Conservation (phyloP, 345 rosid genomes). For the Hibiscus tridactylites region DNA sequence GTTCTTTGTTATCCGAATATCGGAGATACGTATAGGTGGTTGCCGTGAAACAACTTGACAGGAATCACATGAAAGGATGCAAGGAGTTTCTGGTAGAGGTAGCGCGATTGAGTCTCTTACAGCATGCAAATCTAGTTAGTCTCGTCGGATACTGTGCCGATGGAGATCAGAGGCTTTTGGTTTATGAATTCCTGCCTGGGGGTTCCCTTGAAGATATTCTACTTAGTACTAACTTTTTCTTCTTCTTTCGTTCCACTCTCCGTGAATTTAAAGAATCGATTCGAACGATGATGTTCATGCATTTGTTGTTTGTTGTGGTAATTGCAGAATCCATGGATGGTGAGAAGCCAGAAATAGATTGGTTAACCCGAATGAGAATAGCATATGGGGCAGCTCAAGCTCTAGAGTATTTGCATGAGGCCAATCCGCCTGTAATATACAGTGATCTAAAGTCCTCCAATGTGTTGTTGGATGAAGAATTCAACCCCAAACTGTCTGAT, state of each 20-base stretch:
- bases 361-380: constrained; percentile 23
- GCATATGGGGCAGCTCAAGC: not conserved
- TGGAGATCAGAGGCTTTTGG: constrained; percentile 56
- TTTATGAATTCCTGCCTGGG: constrained; percentile 31
- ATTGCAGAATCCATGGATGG: constrained; percentile 27
- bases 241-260: no score
- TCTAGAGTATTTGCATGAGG: not conserved
- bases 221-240: constrained; percentile 18
- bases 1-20: not conserved
- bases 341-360: constrained; percentile 30
- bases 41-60: constrained; percentile 55
- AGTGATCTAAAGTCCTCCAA: not conserved
- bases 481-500: not conserved
- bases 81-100: constrained; percentile 42
- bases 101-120: constrained; percentile 19
- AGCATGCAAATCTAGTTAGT: constrained; percentile 35
- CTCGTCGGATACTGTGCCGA: constrained; percentile 51
- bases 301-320: not conserved
- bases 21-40: constrained; percentile 23
- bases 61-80: constrained; percentile 34
- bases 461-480: not conserved
- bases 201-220: constrained; percentile 33
- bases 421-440: not conserved
- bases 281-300: no score
- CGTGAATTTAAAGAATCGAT: no score